phyloP scores from a whole-genome alignment of 148 eudicot species.

The Chenopodium suecicum region DNA sequence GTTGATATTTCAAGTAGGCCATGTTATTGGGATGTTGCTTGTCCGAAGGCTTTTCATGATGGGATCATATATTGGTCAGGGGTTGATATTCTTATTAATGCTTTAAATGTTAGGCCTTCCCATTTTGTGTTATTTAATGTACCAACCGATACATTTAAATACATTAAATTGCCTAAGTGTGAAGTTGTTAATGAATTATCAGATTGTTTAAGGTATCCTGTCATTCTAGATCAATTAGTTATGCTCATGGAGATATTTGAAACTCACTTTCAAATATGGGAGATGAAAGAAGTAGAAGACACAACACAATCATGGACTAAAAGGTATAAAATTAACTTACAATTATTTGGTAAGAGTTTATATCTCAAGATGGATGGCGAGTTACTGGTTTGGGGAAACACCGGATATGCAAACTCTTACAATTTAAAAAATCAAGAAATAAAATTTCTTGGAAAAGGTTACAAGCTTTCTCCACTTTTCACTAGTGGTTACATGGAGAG shows the following conservation, averaged over 20 bases:
- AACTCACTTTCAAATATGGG: too few species aligned
- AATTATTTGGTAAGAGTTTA: neutral
- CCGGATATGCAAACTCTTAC: conserved; percentile 6
- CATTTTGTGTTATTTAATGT: conserved; percentile 21
- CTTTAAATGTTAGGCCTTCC: conserved; percentile 8
- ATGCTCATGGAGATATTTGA: too few species aligned
- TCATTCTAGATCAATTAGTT: too few species aligned
- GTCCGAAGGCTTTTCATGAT: conserved; percentile 11
- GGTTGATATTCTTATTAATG: neutral
- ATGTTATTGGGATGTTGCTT: neutral
- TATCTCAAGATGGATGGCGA: conserved; percentile 16
- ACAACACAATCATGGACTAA: neutral
- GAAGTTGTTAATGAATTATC: too few species aligned
- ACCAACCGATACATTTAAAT: conserved; percentile 2
- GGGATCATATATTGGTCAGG: conserved; percentile 22
- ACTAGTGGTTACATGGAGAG: too few species aligned
- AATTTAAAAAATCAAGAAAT: too few species aligned
- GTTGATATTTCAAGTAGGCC: neutral
- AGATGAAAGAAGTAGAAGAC: neutral
- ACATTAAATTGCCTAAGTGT: neutral
- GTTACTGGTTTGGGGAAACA: neutral
- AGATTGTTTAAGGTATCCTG: too few species aligned
- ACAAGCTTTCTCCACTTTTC: too few species aligned
- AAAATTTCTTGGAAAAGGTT: too few species aligned
- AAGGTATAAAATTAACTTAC: neutral